Evolutionary conservation across 495 filamentous ascomycete species (phyloP).

Genomic region (Glarea lozoyensis): DNA sequence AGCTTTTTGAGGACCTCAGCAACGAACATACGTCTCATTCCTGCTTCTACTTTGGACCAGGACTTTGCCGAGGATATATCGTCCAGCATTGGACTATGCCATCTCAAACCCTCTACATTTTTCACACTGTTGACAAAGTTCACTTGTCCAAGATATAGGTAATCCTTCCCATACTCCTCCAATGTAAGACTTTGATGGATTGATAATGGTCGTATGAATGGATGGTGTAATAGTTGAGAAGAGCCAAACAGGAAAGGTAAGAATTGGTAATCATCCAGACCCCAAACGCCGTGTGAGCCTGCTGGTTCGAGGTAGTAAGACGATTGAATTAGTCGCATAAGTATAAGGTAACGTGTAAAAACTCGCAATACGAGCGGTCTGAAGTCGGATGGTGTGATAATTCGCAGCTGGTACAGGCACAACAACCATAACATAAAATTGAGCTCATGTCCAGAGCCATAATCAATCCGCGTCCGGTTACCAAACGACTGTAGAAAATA

Average conservation of each 20-base stretch:
- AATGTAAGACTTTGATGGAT: constrained; percentile 82
- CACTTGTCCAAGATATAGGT: constrained; percentile 86
- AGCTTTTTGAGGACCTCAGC: constrained; percentile 88
- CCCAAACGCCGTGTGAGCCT: constrained; percentile 94
- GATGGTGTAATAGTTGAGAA: constrained; percentile 78
- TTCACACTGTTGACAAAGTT: constrained; percentile 92
- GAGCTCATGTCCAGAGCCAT: constrained; percentile 92
- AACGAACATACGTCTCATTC: constrained; percentile 95
- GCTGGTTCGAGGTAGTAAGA: constrained; percentile 95
- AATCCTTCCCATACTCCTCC: constrained; percentile 76
- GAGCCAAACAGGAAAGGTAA: constrained; percentile 92
- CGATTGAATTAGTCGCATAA: constrained; percentile 75
- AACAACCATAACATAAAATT: constrained; percentile 95
- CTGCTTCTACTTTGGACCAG: constrained; percentile 87
- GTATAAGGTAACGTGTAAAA: constrained; percentile 69
- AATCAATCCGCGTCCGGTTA: constrained; percentile 84
- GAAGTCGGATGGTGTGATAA: constrained; percentile 59
- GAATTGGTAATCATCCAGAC: constrained; percentile 96
- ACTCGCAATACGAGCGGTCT: constrained; percentile 62
- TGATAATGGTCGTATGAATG: constrained; percentile 73
- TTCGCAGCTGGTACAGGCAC: constrained; percentile 71
- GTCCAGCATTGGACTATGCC: constrained; percentile 98
- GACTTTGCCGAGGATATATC: constrained; percentile 89
- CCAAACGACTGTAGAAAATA: constrained; percentile 83
- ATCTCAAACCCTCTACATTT: constrained; percentile 88